These are phyloP conservation scores for Ottelia alismoides DNA, from an alignment of 106 monocot genomes.

Conservation along the genomic window DNA sequence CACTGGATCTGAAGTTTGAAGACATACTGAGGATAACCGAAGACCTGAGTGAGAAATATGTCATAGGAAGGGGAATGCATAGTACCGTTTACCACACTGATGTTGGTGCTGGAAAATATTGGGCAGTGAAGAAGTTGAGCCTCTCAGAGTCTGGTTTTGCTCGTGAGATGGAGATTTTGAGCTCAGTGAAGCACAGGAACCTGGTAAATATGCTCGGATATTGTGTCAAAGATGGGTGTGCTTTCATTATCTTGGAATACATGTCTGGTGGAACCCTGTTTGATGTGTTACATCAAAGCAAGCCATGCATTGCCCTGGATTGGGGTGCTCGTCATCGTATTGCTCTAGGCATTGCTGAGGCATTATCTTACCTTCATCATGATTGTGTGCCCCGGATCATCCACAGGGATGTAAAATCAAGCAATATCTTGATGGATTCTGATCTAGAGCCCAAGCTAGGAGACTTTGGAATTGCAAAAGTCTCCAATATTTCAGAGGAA, in stretches of 20 bases:
- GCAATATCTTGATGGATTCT: slow-evolving; percentile 63
- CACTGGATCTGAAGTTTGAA: slow-evolving; percentile 49
- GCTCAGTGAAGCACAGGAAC: slow-evolving; percentile 49
- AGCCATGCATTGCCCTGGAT: slow-evolving; percentile 28
- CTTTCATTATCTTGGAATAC: slow-evolving; percentile 55
- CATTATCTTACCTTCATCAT: slow-evolving; percentile 69
- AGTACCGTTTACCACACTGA: slow-evolving; percentile 58
- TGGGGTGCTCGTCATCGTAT: slow-evolving; percentile 45
- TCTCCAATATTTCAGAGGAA: slow-evolving; percentile 13
- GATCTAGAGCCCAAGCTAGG: slow-evolving; percentile 61
- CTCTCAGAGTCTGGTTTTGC: slow-evolving; percentile 28
- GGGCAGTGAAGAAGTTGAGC: slow-evolving; percentile 62
- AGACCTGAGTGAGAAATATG: slow-evolving; percentile 53
- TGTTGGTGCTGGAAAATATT: slow-evolving; percentile 33
- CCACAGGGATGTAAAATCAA: slow-evolving; percentile 77
- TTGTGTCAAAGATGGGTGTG: slow-evolving; percentile 43
- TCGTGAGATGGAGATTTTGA: slow-evolving; percentile 42
- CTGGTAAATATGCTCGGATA: slow-evolving; percentile 55
- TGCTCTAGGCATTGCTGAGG: slow-evolving; percentile 60
- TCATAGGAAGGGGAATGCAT: slow-evolving; percentile 63
- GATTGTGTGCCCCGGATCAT: slow-evolving; percentile 68
- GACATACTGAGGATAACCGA: slow-evolving; percentile 54
- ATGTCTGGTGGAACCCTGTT: slow-evolving; percentile 53
- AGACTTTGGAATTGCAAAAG: slow-evolving; percentile 64
- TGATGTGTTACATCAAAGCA: slow-evolving; percentile 44